A percentile compares a stretch with the other conserved stretches of the same genome.
phyloP scores from a whole-genome alignment of 306 rosid species.

The Lathyrus oleraceus region DNA sequence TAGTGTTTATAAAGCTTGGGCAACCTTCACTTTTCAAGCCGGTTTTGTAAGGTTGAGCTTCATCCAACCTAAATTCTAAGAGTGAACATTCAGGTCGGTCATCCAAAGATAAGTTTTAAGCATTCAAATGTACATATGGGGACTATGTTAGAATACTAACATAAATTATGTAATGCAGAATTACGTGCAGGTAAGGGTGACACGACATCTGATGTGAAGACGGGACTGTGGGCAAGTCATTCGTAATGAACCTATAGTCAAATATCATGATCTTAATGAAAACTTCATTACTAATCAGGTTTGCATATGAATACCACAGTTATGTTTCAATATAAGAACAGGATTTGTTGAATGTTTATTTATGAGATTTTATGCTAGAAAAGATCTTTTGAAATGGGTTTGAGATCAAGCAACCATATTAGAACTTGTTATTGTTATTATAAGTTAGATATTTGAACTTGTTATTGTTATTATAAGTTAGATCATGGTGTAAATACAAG shows the following conservation, averaged over 20 bases:
- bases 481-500: background rate
- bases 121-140: background rate
- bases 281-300: background rate
- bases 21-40: too few species aligned
- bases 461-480: background rate
- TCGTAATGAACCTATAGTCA: background rate
- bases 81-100: background rate
- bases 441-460: background rate
- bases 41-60: too few species aligned
- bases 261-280: background rate
- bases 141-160: background rate
- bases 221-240: background rate
- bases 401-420: background rate
- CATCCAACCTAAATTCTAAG: too few species aligned
- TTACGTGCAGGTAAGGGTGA: background rate
- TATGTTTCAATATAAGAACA: background rate
- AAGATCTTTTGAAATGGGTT: background rate
- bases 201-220: background rate
- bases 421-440: background rate
- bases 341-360: background rate
- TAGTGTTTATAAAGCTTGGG: too few species aligned
- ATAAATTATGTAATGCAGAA: background rate
- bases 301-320: background rate
- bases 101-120: background rate
- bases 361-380: background rate